Evolutionary conservation across 441 rosid species (phyloP), one percentile per base, ranked within the genome.

Genomic region (Kokia cookei): DNA sequence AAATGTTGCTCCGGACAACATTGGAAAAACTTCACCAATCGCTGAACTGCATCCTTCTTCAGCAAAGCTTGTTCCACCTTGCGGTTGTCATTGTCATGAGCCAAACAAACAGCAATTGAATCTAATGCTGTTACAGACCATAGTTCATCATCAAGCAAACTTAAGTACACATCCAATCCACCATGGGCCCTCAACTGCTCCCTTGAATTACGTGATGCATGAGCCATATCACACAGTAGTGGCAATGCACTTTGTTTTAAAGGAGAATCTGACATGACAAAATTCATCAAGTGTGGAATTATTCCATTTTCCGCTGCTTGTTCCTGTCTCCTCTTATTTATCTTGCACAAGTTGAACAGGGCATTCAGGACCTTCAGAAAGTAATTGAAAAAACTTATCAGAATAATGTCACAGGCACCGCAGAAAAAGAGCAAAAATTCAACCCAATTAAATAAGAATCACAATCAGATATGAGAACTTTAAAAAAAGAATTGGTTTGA

Each of bases 291-390:
- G 82, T 93, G 97, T 15, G 99, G 98, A 80, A 96, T 92, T 53
- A 96, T 92, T 85, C 99, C 99, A 84, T 92, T 93, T 88, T 96
- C 99, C 65, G 98, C 98, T 10, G 99, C 99, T 84, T 93, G 97
- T 82, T 96, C 99, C 82, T 96, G 99, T 72, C 99, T 88, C 89
- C 98, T 91, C 86, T 96, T 96, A 81, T 93, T 96, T 86, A 95
- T 95, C 86, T 95, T 95, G 89, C 99, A 95, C 65, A 95, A 87
- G 79, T 95, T 95, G 87, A 95, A 93, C 40, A 95, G 87, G 26
- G 99, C 93, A 85, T 88, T 79, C 82, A 95, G 97, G 64, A 95
- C 98, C 99, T 89, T 81, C 78, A 68, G 59, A 60, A 72, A 43
- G 26, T 19, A 50, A 76, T 66, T 70, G 29, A 65, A 61, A 42